Evolutionary conservation across 176 grass and related monocot genomes (phyloP).

Genomic region (Alloteropsis semialata): DNA sequence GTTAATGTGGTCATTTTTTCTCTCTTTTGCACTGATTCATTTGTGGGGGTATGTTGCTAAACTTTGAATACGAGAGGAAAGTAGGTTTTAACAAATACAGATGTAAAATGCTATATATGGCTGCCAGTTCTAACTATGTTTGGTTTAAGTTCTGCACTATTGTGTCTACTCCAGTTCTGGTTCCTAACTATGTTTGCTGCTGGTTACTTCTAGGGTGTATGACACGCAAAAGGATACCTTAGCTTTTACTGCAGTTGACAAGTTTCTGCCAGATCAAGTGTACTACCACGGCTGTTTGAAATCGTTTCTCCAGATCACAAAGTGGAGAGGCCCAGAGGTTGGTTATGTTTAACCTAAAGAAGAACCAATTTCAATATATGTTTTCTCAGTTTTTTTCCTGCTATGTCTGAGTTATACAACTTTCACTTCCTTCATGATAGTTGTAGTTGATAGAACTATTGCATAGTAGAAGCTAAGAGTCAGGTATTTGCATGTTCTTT

Average conservation of each 20-base stretch:
- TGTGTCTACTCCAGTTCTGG: neutral
- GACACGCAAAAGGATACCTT: conserved; percentile 89
- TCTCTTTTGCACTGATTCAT: neutral
- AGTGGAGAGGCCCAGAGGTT: conserved; percentile 97
- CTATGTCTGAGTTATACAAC: neutral
- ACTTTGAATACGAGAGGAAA: conserved; percentile 14
- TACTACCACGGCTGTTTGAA: conserved; percentile 93
- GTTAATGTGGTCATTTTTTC: conserved; percentile 1
- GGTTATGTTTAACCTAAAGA: conserved; percentile 9
- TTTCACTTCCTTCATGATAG: neutral
- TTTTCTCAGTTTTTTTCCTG: neutral
- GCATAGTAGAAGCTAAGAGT: neutral
- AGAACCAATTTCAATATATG: neutral
- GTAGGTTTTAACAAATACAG: neutral
- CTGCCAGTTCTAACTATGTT: too few species aligned
- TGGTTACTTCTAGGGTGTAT: conserved; percentile 73
- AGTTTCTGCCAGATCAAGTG: conserved; percentile 78
- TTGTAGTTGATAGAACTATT: neutral
- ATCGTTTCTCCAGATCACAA: conserved; percentile 98
- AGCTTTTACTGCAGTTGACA: conserved; percentile 84
- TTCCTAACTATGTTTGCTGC: conserved; percentile 39
- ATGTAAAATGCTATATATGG: neutral
- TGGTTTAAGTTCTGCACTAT: conserved; percentile 9
- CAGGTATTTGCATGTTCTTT: neutral
- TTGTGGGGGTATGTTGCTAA: neutral